These are phyloP conservation scores for Corynespora cassiicola DNA, from an alignment of 2,329 filamentous ascomycete genomes.

Conservation along the genomic window DNA sequence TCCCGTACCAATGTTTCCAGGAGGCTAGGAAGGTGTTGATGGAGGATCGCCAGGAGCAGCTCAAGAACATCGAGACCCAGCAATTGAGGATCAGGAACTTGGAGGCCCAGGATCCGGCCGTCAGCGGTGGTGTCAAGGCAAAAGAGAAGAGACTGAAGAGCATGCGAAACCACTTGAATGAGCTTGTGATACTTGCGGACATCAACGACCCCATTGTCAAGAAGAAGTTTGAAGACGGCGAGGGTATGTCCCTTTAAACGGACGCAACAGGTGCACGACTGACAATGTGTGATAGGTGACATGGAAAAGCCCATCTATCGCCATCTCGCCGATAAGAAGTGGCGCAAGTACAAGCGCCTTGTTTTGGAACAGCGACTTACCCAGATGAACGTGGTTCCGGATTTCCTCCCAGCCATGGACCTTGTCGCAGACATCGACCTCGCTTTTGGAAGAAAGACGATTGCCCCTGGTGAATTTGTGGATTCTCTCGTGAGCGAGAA, in stretches of 20 bases:
- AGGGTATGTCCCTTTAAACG: slow-evolving; percentile 70
- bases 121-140: slow-evolving; percentile 67
- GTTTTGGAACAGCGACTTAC: slow-evolving; percentile 84
- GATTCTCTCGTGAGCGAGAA: slow-evolving; percentile 75
- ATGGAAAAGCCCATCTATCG: slow-evolving; percentile 98
- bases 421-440: slow-evolving; percentile 81
- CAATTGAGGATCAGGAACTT: slow-evolving; percentile 72
- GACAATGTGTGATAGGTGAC: slow-evolving; percentile 70
- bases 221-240: slow-evolving; percentile 89
- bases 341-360: slow-evolving; percentile 81
- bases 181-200: slow-evolving; percentile 87
- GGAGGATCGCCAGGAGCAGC: slow-evolving; percentile 80
- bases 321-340: slow-evolving; percentile 84
- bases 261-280: slow-evolving; percentile 1
- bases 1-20: slow-evolving; percentile 98
- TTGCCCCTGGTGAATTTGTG: slow-evolving; percentile 80
- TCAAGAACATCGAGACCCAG: slow-evolving; percentile 73
- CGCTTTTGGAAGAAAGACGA: slow-evolving; percentile 73
- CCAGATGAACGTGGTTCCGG: slow-evolving; percentile 87
- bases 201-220: slow-evolving; percentile 95
- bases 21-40: slow-evolving; percentile 86
- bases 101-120: slow-evolving; percentile 62
- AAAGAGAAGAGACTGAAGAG: slow-evolving; percentile 73
- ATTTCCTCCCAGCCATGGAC: slow-evolving; percentile 81
- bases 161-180: slow-evolving; percentile 75